Evolutionary conservation across 2,329 filamentous ascomycete genomes (phyloP).

Genomic region (Trichoderma polysporum): DNA sequence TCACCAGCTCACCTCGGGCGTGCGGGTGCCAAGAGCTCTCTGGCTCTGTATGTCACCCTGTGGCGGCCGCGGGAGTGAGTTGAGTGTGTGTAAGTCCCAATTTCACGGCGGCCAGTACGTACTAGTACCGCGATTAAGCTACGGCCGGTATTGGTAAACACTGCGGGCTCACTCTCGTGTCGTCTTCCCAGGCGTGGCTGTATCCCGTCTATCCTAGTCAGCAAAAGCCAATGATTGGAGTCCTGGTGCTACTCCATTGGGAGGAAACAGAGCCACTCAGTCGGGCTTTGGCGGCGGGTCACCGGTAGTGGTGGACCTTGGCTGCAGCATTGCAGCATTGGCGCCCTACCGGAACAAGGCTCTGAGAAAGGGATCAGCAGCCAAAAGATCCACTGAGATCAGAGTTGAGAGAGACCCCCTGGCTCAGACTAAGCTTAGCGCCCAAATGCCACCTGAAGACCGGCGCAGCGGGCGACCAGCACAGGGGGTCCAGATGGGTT

Average conservation of each 20-base stretch:
- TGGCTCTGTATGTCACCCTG: not conserved
- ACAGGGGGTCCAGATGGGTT: conserved; percentile 2
- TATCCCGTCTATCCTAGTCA: conserved; percentile 19
- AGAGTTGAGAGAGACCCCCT: not conserved
- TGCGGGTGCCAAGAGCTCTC: not conserved
- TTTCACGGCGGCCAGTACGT: not conserved
- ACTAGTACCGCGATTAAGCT: not conserved
- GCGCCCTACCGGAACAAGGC: conserved; percentile 1
- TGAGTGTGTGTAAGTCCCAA: conserved; percentile 11
- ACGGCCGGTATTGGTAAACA: conserved; percentile 10
- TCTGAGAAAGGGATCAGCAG: conserved; percentile 17
- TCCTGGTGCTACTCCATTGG: not conserved
- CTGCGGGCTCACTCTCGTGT: conserved; percentile 4
- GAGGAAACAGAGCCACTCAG: conserved; percentile 15
- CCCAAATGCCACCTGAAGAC: conserved; percentile 20
- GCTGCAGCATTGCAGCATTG: conserved; percentile 14
- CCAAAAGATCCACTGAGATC: conserved; percentile 18
- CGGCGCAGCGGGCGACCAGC: conserved; percentile 3
- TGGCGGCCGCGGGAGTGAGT: conserved; percentile 3
- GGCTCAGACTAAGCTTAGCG: conserved; percentile 14
- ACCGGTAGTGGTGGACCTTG: conserved; percentile 6
- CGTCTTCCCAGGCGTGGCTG: conserved; percentile 9
- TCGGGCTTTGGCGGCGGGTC: conserved; percentile 20
- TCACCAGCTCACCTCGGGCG: conserved; percentile 3
- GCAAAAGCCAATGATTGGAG: conserved; percentile 5